These are phyloP conservation scores for Adiantum capillusveneris DNA, from an alignment of 75 land plant genomes.

Conservation along the genomic window DNA sequence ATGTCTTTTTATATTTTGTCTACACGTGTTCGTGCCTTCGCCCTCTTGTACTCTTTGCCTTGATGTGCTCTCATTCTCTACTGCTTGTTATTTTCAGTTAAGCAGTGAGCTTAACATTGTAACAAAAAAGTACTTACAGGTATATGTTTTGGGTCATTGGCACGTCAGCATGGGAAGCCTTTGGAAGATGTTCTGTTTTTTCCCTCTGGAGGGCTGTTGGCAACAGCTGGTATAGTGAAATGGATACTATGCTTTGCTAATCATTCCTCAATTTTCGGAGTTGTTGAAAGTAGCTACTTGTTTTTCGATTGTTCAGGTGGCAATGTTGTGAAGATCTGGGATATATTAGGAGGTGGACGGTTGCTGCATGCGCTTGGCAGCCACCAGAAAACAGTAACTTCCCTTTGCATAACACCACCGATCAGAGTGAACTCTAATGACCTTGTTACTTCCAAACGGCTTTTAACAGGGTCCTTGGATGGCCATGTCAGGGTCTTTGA, in stretches of 20 bases:
- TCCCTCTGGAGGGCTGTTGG: conserved; percentile 88
- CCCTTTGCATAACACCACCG: conserved; percentile 43
- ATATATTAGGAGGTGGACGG: conserved; percentile 84
- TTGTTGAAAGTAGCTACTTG: conserved; percentile 1
- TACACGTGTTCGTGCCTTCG: too few relatives aligned
- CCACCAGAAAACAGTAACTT: conserved; percentile 90
- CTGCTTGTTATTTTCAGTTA: too few relatives aligned
- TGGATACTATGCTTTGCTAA: not conserved
- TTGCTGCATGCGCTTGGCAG: conserved; percentile 54
- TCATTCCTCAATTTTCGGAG: not conserved
- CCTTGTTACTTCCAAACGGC: conserved; percentile 28
- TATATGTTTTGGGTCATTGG: not conserved
- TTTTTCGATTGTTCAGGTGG: conserved; percentile 37
- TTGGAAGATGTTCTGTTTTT: conserved; percentile 71
- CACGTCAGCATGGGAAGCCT: conserved; percentile 59
- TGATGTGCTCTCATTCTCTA: too few relatives aligned
- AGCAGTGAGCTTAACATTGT: too few relatives aligned
- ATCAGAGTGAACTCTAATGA: conserved; percentile 17
- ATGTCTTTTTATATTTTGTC: too few relatives aligned
- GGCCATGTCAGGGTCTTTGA: conserved; percentile 91
- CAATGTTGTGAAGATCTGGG: conserved; percentile 86
- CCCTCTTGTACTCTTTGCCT: too few relatives aligned
- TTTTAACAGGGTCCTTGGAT: conserved; percentile 78
- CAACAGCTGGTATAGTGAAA: conserved; percentile 54
- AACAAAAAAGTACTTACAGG: not conserved